Evolutionary conservation across 2,329 filamentous ascomycete genomes (phyloP), one percentile per base, ranked within the genome.

Genomic region (Cladosporium sp.): DNA sequence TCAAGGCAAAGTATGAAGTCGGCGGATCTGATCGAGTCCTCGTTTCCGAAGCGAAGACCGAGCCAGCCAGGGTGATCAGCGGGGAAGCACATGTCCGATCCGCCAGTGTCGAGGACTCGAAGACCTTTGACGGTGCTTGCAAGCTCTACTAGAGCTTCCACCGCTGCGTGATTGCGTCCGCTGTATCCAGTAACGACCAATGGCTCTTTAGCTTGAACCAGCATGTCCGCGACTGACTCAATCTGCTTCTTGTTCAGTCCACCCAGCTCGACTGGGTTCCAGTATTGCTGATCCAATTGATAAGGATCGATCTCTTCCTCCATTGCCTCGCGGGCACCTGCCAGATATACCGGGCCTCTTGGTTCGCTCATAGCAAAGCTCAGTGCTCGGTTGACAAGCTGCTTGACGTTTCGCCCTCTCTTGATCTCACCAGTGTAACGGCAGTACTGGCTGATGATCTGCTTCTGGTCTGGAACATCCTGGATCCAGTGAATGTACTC

Each of bases 401-500:
- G 90, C 79, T 95, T 95, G 61, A 95, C 84, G 68, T 95, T 96
- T 69, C 84, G 84, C 15, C 90, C 90, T 2, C 88, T 88, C 76
- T 92, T 92, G 73, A 96, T 86, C 76, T 96, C 92, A 3, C 82
- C 90, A 0, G 87, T 77, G 69, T 94, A 96, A 9, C 91, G 83
- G 71, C 92, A 96, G 73, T 96, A 96, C 75, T 96, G 91, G 0
- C 84, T 79, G 3, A 96, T 78, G 60, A 96, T 92, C 67, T 86
- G 82, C 71, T 88, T 90, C 72, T 93, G 90, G 67, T 93, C 88
- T 0, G 88, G 89, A 2, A 92, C 87, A 72, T 93, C 88, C 68
- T 93, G 89, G 34, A 92, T 88, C 88, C 89, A 93, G 72, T 93
- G 89, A 65, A 92, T 92, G 71, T 90, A 92, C 73, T 93, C 90